These are phyloP conservation scores for Zymoseptoria passerinii DNA, from an alignment of 2,329 filamentous ascomycete genomes.

Conservation along the genomic window DNA sequence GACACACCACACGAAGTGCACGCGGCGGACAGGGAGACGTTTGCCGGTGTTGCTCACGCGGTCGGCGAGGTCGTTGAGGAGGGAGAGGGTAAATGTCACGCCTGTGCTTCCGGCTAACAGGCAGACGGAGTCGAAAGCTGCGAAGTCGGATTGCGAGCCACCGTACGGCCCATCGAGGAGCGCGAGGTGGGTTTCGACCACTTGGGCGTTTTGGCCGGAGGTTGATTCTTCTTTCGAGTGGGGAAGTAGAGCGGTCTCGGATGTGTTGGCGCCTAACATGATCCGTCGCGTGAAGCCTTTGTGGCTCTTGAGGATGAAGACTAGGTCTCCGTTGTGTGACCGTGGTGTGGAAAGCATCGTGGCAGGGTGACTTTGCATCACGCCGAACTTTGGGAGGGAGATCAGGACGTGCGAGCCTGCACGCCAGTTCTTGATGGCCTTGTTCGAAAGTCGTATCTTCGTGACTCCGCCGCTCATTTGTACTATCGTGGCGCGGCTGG, in stretches of 20 bases:
- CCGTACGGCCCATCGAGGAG: slow-evolving; percentile 23
- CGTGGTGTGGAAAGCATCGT: slow-evolving; percentile 23
- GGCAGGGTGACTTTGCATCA: slow-evolving; percentile 23
- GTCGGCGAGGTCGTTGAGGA: slow-evolving; percentile 22
- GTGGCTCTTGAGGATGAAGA: slow-evolving; percentile 25
- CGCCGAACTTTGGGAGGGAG: slow-evolving; percentile 21
- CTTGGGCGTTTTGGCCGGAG: slow-evolving; percentile 10
- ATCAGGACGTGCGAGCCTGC: slow-evolving; percentile 25
- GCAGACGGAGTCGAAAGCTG: slow-evolving; percentile 22
- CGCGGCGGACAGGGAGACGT: slow-evolving; percentile 15
- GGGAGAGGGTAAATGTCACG: slow-evolving; percentile 22
- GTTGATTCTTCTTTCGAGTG: slow-evolving; percentile 8
- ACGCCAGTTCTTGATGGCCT: slow-evolving; percentile 30
- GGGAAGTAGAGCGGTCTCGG: slow-evolving; percentile 12
- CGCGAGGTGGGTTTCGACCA: slow-evolving; percentile 9
- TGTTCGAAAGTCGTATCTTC: slow-evolving; percentile 29
- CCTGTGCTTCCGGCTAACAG: slow-evolving; percentile 23
- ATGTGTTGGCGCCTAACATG: slow-evolving; percentile 16
- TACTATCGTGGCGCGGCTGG: slow-evolving; percentile 19
- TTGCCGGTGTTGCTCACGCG: slow-evolving; percentile 9
- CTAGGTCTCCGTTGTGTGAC: slow-evolving; percentile 20
- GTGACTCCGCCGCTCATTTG: slow-evolving; percentile 31
- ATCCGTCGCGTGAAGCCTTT: slow-evolving; percentile 24
- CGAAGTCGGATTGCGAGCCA: slow-evolving; percentile 17
- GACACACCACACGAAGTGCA: slow-evolving; percentile 24